phyloP scores from a whole-genome alignment of 176 grass and related monocot species.

The Juncus inflexus region DNA sequence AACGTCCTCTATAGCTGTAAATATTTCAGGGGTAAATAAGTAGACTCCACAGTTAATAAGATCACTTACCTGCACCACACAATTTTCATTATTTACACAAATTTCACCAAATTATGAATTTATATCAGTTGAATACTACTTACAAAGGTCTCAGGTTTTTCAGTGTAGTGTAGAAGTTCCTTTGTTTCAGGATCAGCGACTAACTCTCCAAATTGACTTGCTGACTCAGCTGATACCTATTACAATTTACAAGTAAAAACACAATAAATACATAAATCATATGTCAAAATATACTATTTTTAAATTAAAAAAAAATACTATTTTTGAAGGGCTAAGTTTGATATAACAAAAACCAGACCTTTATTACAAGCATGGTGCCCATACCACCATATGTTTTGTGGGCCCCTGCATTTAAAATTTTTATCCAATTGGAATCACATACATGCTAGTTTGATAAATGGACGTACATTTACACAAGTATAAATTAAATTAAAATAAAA shows the following conservation, averaged over 20 bases:
- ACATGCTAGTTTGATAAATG: background rate
- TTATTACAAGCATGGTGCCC: constrained; percentile 91
- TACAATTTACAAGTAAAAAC: background rate
- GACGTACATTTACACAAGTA: too few relatives aligned
- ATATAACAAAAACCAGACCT: constrained; percentile 35
- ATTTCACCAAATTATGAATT: constrained; percentile 5
- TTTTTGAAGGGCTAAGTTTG: background rate
- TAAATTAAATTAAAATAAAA: too few relatives aligned
- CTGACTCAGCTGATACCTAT: constrained; percentile 94
- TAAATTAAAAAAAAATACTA: too few relatives aligned
- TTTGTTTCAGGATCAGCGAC: constrained; percentile 93
- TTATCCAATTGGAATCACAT: constrained; percentile 7
- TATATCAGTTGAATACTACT: constrained; percentile 29
- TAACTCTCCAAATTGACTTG: constrained; percentile 96
- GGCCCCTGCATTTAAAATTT: constrained; percentile 58
- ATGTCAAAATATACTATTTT: too few relatives aligned
- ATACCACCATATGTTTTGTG: constrained; percentile 94
- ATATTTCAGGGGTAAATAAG: constrained; percentile 96
- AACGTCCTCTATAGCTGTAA: constrained; percentile 81
- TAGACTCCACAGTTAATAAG: constrained; percentile 97
- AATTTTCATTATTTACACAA: background rate
- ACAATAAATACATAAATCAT: constrained; percentile 6
- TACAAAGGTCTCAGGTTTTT: constrained; percentile 98
- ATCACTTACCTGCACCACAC: constrained; percentile 77
- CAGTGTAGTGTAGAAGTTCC: constrained; percentile 92